Conservation (phyloP, 306 rosid genomes). For the Rosa multiflora region DNA sequence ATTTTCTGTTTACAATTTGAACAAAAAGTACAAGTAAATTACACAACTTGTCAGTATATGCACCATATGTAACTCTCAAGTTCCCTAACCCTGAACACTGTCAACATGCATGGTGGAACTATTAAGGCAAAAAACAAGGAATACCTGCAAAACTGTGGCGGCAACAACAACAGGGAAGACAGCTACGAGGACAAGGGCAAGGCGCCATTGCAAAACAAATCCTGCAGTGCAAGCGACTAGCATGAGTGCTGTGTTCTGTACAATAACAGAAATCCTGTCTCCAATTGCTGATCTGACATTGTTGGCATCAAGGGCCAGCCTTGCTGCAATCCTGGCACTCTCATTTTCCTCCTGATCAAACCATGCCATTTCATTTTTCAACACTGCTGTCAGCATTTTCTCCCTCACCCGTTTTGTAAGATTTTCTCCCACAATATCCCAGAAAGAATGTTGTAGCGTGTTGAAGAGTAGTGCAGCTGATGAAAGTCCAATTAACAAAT, state of each 20-base stretch:
- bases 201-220: conserved; percentile 94
- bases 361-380: conserved; percentile 95
- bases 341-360: conserved; percentile 93
- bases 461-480: conserved; percentile 91
- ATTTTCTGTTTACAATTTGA: conserved; percentile 63
- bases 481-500: conserved; percentile 85
- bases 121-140: conserved; percentile 21
- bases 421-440: conserved; percentile 95
- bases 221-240: conserved; percentile 93
- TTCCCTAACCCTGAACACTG: conserved; percentile 8
- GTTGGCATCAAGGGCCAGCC: conserved; percentile 92
- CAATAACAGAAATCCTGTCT: conserved; percentile 88
- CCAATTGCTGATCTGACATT: conserved; percentile 95
- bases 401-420: conserved; percentile 90
- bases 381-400: conserved; percentile 72
- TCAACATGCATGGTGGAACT: conserved; percentile 9
- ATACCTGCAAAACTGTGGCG: conserved; percentile 96
- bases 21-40: background rate
- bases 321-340: conserved; percentile 79
- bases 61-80: background rate
- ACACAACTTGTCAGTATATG: background rate
- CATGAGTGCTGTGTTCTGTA: conserved; percentile 92
- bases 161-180: conserved; percentile 98
- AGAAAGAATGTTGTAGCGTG: conserved; percentile 90
- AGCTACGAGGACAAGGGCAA: conserved; percentile 89